phyloP scores from a whole-genome alignment of 768 basidiomycete genomes.

The Mycena venus region DNA sequence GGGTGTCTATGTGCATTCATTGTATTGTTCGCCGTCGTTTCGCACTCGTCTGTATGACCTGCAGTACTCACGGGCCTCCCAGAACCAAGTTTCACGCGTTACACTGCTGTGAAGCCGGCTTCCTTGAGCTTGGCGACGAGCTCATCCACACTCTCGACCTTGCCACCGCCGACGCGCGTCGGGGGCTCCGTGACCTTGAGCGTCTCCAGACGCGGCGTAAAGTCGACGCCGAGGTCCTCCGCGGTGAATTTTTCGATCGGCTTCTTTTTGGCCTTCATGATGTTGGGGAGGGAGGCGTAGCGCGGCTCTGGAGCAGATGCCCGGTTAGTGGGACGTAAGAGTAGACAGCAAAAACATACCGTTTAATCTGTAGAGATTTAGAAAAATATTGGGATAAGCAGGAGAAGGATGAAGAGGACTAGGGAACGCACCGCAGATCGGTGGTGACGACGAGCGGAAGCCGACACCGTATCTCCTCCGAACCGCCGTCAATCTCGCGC shows the following conservation, averaged over 20 bases:
- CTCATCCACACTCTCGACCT: conserved; percentile 93
- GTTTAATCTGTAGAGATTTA: neutral
- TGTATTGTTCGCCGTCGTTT: neutral
- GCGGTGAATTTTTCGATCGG: conserved; percentile 87
- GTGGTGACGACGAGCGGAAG: conserved; percentile 93
- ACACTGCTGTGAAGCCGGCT: conserved; percentile 72
- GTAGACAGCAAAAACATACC: conserved; percentile 54
- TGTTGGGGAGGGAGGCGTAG: conserved; percentile 96
- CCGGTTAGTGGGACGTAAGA: neutral
- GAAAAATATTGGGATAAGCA: neutral
- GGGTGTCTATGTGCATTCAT: neutral
- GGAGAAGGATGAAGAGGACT: neutral
- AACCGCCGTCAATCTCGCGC: conserved; percentile 95
- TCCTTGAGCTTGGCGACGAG: conserved; percentile 91
- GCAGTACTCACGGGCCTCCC: neutral
- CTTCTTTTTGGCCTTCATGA: conserved; percentile 99
- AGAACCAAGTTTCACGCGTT: neutral
- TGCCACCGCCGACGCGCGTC: conserved; percentile 90
- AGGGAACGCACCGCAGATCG: conserved; percentile 80
- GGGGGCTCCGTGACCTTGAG: conserved; percentile 92
- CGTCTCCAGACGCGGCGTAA: conserved; percentile 86
- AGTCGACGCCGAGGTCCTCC: conserved; percentile 86
- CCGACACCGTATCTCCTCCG: conserved; percentile 83
- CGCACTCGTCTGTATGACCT: neutral
- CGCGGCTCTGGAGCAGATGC: conserved; percentile 78